Evolutionary conservation across 2,329 filamentous ascomycete species (phyloP).

Genomic region (Penicillium sp.): DNA sequence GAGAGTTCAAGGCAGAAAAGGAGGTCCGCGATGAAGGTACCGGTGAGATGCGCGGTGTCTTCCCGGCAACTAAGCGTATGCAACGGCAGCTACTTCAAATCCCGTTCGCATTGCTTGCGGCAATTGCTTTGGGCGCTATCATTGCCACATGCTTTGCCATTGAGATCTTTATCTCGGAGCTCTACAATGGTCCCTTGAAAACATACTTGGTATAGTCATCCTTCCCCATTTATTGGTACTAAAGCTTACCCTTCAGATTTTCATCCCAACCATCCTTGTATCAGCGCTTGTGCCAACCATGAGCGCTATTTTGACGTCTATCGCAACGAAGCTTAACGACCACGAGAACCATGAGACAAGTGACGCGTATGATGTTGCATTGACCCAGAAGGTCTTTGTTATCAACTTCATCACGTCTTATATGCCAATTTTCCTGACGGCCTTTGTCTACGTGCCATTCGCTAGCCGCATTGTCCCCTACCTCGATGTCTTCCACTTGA

Average conservation of each 20-base stretch:
- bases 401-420: conserved; percentile 97
- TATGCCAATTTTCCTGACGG: conserved; percentile 77
- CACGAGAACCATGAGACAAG: conserved; percentile 90
- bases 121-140: conserved; percentile 66
- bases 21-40: conserved; percentile 71
- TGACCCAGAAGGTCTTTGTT: conserved; percentile 92
- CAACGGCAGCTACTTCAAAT: conserved; percentile 74
- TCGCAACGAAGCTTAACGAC: conserved; percentile 70
- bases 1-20: conserved; percentile 70
- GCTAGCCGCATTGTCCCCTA: conserved; percentile 77
- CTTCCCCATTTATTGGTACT: background rate
- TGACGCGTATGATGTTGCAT: conserved; percentile 69
- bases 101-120: conserved; percentile 74
- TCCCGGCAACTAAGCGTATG: conserved; percentile 68
- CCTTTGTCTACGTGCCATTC: conserved; percentile 92
- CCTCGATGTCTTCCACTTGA: conserved; percentile 73
- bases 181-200: conserved; percentile 87
- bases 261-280: conserved; percentile 79
- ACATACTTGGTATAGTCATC: conserved; percentile 58
- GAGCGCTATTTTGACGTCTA: conserved; percentile 66
- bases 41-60: conserved; percentile 68
- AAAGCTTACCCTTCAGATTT: conserved; percentile 49
- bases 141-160: conserved; percentile 87
- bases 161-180: conserved; percentile 91
- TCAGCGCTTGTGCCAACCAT: conserved; percentile 73